A percentile compares a stretch with the other conserved stretches of the same genome.
Conservation (phyloP, 306 rosid species). For the Cucumis melo region DNA sequence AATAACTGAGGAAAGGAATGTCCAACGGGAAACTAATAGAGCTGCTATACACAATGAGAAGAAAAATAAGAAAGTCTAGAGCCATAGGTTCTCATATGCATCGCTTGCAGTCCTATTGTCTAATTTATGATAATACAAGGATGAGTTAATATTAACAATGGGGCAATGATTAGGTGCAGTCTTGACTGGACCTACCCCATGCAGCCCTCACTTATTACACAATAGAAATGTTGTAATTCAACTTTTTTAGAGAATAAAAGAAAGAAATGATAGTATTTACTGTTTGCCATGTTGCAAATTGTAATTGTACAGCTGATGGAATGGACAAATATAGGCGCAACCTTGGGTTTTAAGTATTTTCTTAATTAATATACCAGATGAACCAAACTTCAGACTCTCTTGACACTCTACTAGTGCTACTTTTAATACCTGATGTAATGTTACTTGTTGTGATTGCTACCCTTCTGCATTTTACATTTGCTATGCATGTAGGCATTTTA, state of each 20-base stretch:
- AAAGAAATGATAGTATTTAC: too few species aligned
- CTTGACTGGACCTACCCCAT: too few species aligned
- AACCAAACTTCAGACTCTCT: not conserved
- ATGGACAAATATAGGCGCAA: too few species aligned
- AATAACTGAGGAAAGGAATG: not conserved
- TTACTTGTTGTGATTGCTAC: not conserved
- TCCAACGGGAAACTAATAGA: not conserved
- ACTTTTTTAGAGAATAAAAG: too few species aligned
- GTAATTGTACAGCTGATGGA: too few species aligned
- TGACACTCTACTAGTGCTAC: not conserved
- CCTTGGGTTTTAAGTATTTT: too few species aligned
- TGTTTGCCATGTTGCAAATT: too few species aligned
- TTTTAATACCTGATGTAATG: not conserved
- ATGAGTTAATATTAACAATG: not conserved
- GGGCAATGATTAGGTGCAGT: too few species aligned
- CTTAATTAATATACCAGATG: not conserved
- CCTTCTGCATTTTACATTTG: not conserved
- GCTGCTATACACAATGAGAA: not conserved
- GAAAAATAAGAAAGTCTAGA: not conserved
- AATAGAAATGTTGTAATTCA: too few species aligned
- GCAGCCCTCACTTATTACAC: too few species aligned
- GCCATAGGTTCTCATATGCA: not conserved
- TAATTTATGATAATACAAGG: not conserved
- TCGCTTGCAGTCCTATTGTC: not conserved
- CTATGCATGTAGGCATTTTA: not conserved